phyloP scores from a whole-genome alignment of 2,329 filamentous ascomycete species.

The Penicillium sp. region DNA sequence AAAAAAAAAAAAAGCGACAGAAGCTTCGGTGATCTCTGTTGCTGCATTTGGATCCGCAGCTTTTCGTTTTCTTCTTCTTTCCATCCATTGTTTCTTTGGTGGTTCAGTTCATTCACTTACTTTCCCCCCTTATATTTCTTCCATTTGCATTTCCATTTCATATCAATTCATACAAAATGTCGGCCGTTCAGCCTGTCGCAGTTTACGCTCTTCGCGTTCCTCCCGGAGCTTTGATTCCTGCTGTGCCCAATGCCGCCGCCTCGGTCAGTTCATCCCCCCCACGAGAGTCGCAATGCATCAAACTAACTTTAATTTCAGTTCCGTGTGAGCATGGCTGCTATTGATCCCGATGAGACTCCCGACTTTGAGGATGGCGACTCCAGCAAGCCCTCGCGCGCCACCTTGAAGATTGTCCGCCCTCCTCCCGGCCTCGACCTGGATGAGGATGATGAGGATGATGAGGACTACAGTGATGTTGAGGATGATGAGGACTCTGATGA shows the following conservation, averaged over 20 bases:
- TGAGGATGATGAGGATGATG: conserved; percentile 67
- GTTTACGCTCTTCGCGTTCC: conserved; percentile 93
- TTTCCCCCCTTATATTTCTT: conserved; percentile 15
- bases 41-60: conserved; percentile 19
- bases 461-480: conserved; percentile 45
- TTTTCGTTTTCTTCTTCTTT: conserved; percentile 23
- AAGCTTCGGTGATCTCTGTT: conserved; percentile 18
- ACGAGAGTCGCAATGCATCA: not conserved
- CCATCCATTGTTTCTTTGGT: conserved; percentile 22
- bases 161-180: conserved; percentile 38
- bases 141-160: conserved; percentile 9
- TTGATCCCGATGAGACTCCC: conserved; percentile 80
- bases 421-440: conserved; percentile 60
- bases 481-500: conserved; percentile 57
- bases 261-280: conserved; percentile 62
- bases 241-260: conserved; percentile 74
- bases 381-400: conserved; percentile 70
- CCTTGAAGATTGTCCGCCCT: conserved; percentile 85
- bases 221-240: conserved; percentile 77
- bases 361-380: conserved; percentile 65
- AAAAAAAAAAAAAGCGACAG: conserved; percentile 18
- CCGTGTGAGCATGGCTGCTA: conserved; percentile 96
- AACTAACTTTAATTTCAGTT: conserved; percentile 59
- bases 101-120: conserved; percentile 23
- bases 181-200: conserved; percentile 63